These are phyloP conservation scores for Adiantum capillusveneris DNA, from an alignment of 75 land plant genomes.

Conservation along the genomic window DNA sequence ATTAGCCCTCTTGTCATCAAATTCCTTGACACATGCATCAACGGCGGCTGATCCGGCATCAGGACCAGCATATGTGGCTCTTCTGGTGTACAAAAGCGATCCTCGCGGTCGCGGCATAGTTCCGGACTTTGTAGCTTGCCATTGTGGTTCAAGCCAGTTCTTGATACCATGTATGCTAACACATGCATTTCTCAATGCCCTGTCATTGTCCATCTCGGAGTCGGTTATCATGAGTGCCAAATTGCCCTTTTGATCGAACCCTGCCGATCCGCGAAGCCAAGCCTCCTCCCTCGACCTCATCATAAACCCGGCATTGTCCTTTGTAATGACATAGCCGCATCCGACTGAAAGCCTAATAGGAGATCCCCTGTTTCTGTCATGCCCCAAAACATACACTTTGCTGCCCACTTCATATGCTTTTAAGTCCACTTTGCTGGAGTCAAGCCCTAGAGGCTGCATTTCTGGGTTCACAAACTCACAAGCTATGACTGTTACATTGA, in stretches of 20 bases:
- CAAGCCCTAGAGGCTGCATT: not conserved
- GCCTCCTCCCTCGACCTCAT: not conserved
- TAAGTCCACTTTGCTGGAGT: not conserved
- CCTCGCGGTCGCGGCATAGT: too few species aligned
- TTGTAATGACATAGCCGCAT: not conserved
- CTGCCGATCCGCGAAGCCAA: slow-evolving; percentile 3
- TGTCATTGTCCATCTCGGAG: not conserved
- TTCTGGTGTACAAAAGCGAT: too few species aligned
- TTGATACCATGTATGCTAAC: too few species aligned
- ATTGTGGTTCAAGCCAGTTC: too few species aligned
- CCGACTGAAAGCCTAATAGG: not conserved
- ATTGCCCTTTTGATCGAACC: slow-evolving; percentile 1
- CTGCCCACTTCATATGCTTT: not conserved
- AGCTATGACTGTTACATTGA: not conserved
- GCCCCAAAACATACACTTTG: not conserved
- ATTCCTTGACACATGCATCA: too few species aligned
- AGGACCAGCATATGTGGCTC: too few species aligned
- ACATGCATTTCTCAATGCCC: too few species aligned
- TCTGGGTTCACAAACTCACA: slow-evolving; percentile 3
- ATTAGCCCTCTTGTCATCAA: too few species aligned
- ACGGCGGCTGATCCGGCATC: too few species aligned
- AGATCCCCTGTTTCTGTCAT: not conserved
- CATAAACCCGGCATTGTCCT: not conserved
- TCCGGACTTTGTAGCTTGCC: too few species aligned
- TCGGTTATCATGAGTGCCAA: not conserved